Evolutionary conservation across 2,329 filamentous ascomycete genomes (phyloP), one percentile per base, ranked within the genome.

Genomic region (Fusarium sacchari): DNA sequence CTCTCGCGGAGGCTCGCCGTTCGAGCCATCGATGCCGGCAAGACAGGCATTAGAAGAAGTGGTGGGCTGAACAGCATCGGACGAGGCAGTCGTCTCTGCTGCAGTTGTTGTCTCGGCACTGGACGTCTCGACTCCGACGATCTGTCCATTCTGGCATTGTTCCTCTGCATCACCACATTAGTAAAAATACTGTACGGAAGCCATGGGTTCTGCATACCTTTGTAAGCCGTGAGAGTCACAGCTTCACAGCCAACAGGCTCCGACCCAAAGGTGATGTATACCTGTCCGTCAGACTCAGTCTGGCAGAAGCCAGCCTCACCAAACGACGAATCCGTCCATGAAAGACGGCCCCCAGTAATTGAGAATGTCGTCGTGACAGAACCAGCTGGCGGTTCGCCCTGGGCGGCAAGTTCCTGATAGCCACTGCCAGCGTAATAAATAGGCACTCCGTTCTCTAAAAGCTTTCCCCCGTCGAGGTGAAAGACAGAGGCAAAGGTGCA

Each of bases 111-210:
- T 15, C 11, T 60, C 46, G 7, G 34, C 34, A 32, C 53, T 67
- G 6, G 53, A 59, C 1, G 44, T 32, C 8, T 59, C 49, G 17
- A n/a, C 18, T 5, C 37, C 53, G 8, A 70, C 26, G 8, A 70
- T 64, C 18, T 64, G 42, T 20, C 67, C 67, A 3, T 70, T 64
- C 26, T 64, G 67, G 22, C 67, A 70, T 44, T 69, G 67, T 0
- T 36, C 37, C 43, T 37, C 67, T 70, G 10, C 28, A 7, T 28
- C 10, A 6, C 3, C 1, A 5, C 13, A 15, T 70, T 28, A 70
- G 52, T 17, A 18, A 20, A 20, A 3, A 14, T 39, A 15, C 8
- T 3, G 12, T 26, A 10, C 18, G 5, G 5, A 10, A 10, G 26
- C 8, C n/a, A 6, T 0, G 6, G 2, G 13, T 3, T 22, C 7